Conservation (phyloP, 371 early-diverging fungal genomes). For the Mortierella polycephala region DNA sequence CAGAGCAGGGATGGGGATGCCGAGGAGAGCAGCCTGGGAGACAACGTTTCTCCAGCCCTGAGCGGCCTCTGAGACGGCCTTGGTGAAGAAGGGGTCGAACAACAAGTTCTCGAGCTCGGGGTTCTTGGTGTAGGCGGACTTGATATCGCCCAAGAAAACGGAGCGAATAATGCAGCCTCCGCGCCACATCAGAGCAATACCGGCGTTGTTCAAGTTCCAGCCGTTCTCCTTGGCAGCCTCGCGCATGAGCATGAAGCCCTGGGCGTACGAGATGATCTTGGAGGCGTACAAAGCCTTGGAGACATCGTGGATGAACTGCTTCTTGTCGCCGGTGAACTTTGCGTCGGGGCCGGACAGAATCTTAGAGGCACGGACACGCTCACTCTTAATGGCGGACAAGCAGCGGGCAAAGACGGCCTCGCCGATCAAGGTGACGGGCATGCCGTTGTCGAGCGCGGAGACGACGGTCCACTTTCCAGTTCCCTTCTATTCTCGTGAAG, state of each 20-base stretch:
- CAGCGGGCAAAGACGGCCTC: constrained; percentile 98
- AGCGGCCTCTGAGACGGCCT: constrained; percentile 86
- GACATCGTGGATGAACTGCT: constrained; percentile 85
- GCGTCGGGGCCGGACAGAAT: constrained; percentile 80
- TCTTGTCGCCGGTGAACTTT: constrained; percentile 85
- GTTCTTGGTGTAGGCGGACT: constrained; percentile 90
- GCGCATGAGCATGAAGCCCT: constrained; percentile 99
- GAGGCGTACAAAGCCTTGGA: constrained; percentile 95
- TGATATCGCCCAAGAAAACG: constrained; percentile 96
- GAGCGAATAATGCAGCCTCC: constrained; percentile 99
- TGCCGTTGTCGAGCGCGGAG: constrained; percentile 92
- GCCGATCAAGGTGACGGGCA: constrained; percentile 96
- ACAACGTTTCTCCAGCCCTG: constrained; percentile 93
- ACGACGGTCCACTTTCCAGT: constrained; percentile 99
- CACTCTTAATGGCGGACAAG: constrained; percentile 94
- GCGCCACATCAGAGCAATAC: constrained; percentile 98
- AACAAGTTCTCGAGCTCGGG: constrained; percentile 88
- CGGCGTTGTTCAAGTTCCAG: constrained; percentile 97
- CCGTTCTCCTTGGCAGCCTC: constrained; percentile 91
- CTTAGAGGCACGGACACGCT: constrained; percentile 91
- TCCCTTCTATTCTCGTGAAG: constrained; percentile 83
- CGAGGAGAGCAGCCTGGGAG: constrained; percentile 81
- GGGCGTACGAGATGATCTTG: constrained; percentile 98
- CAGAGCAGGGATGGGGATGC: constrained; percentile 94
- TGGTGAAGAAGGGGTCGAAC: constrained; percentile 95